Evolutionary conservation across 495 filamentous ascomycete genomes (phyloP).

Genomic region (Cercophora newfieldiana): DNA sequence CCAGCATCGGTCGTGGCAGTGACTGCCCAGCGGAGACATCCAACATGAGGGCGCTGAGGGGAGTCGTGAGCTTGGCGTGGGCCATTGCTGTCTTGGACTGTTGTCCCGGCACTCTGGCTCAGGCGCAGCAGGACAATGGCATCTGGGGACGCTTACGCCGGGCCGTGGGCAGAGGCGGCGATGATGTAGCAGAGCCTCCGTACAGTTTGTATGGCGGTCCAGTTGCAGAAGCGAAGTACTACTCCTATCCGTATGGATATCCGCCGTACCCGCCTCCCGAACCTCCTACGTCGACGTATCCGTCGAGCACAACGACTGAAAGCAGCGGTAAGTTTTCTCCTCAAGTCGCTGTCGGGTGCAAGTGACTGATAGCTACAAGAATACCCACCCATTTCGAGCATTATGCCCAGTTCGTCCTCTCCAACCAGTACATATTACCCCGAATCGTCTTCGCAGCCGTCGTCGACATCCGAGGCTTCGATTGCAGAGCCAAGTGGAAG

Average conservation of each 20-base stretch:
- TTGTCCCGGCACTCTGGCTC: conserved; percentile 30
- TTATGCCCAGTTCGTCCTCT: neutral
- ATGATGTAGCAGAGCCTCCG: conserved; percentile 20
- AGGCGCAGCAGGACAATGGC: conserved; percentile 19
- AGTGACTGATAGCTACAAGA: neutral
- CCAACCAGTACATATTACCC: neutral
- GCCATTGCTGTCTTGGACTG: conserved; percentile 35
- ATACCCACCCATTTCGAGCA: neutral
- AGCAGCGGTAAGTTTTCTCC: neutral
- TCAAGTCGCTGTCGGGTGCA: neutral
- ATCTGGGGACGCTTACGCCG: conserved; percentile 31
- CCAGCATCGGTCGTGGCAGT: neutral
- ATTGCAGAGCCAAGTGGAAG: conserved; percentile 12
- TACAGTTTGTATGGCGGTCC: conserved; percentile 32
- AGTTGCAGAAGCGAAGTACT: conserved; percentile 31
- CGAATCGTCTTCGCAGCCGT: neutral
- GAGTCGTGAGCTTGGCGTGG: conserved; percentile 38
- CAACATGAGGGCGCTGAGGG: conserved; percentile 41
- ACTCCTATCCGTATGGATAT: conserved; percentile 48
- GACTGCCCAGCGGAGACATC: neutral
- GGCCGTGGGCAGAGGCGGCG: conserved; percentile 18
- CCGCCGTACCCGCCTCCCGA: conserved; percentile 31
- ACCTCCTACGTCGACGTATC: conserved; percentile 10
- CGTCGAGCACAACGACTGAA: neutral
- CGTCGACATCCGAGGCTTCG: conserved; percentile 14